Evolutionary conservation across 257 asterid species (phyloP), one percentile per base, ranked within the genome.

Genomic region (Salvia miltiorrhiza): DNA sequence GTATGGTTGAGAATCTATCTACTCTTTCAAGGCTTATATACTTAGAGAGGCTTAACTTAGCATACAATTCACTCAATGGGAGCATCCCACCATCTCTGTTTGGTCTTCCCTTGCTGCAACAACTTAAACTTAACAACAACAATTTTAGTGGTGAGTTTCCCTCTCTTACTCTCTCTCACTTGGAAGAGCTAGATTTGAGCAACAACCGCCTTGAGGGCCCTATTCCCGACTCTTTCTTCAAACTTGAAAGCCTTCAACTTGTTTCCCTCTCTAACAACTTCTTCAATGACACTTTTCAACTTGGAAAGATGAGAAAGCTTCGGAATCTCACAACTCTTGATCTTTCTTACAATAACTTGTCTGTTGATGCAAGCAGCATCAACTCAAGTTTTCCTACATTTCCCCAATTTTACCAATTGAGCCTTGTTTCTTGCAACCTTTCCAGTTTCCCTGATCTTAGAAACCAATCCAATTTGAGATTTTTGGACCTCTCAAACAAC

Each of bases 401-500:
- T 16, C 53, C 52, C 50, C 20, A 44, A 13, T 19, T 14, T 19
- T 85, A 73, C 11, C 77, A 49, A 33, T 85, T 43, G 72, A 63
- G 50, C 50, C 50, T 44, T 12, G 50, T 44, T 44, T 44, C 20
- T 44, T 44, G 50, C 50, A 44, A 44, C 50, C 50, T 44, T 14
- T 44, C 50, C 4, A 13, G 20, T 44, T 44, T 44, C 50, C 50
- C 50, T n/a, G 50, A 44, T 44, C 50, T 44, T 1, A 7, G 21
- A 47, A 47, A 47, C 24, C 53, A 47, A 16, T 16, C 53, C 17
- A n/a, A 5, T 1, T 7, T 47, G 62, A 0, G 6, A 0, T 14
- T 40, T 0, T 71, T 84, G 20, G 87, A 84, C 82, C 81, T 83
- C 7, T 83, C 87, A 1, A 52, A 40, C 76, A 77, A 82, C 67